Base-by-base conservation (phyloP, 306 rosid genomes). In the Quercus rubra region DNA sequence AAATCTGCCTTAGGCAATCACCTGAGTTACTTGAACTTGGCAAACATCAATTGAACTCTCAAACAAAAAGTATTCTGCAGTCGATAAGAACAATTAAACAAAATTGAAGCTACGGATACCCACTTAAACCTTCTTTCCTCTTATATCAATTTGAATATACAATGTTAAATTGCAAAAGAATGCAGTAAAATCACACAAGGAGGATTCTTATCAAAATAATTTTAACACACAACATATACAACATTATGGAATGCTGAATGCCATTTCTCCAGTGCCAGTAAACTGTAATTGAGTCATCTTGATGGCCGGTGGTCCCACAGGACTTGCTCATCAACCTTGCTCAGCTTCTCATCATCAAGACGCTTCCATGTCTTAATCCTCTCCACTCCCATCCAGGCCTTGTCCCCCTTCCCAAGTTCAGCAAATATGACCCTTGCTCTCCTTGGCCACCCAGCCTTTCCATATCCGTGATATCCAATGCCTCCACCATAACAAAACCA, bases 401-500 rank as follows among this genome's bases (percentile, higher is more conserved):
- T 75, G 57, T 81, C 59, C 20, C 94, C 93, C 74, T 89, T 91
- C 75, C 85, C 70, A 74, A 94, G 97, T 74, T 90, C 88, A 73
- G 92, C 92, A 18, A 68, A 31, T 62, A 92, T 85, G 61, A 94
- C 87, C 85, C 97, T 90, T 27, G 95, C 91, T 86, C 99, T 90
- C 81, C 97, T 89, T 5, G 91, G 89, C 99, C 97, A 94, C 57
- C 95, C 95, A 0, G 58, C 78, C 71, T 84, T 88, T 51, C 99
- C 99, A 55, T 94, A 94, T 23, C 89, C 97, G 77, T 92, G 97
- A 83, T 94, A 94, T 51, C 99, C 99, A 62, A 92, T 90, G 41
- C 97, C 97, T 23, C 99, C 97, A 70, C 99, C 99, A 33, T 94
- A 94, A 86, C 99, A 94, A 62, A 94, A 94, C 99, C 97, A 92